Percentiles rank a stretch among this genome's conserved stretches.
phyloP scores from a whole-genome alignment of 331 rosid genomes.

The Erythrophleum ivorense region DNA sequence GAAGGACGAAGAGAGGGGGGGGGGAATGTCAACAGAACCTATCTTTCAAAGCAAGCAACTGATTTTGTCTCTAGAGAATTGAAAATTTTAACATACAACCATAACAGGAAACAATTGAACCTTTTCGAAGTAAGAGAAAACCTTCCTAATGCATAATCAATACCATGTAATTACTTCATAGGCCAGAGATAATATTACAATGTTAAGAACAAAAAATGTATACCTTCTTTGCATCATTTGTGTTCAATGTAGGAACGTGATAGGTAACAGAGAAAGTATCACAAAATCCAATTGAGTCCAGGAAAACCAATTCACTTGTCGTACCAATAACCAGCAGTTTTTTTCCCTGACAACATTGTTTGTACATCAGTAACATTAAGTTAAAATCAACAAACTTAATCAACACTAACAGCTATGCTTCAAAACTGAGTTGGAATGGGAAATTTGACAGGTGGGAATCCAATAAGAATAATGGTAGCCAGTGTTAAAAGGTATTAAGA shows the following conservation, averaged over 20 bases:
- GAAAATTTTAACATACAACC: constrained; percentile 7
- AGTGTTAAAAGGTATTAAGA: neutral
- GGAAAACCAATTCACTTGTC: constrained; percentile 82
- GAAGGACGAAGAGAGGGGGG: neutral
- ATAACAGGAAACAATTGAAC: neutral
- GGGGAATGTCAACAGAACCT: neutral
- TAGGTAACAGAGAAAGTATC: constrained; percentile 79
- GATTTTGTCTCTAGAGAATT: constrained; percentile 19
- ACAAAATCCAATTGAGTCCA: constrained; percentile 79
- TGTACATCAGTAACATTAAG: constrained; percentile 4
- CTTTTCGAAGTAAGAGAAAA: constrained; percentile 3
- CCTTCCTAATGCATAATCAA: constrained; percentile 15
- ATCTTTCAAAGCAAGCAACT: neutral
- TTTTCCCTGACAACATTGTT: constrained; percentile 69
- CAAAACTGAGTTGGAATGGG: constrained; percentile 26
- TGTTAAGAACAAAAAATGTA: constrained; percentile 29
- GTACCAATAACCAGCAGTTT: constrained; percentile 91
- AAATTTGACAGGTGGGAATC: neutral
- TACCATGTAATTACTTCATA: constrained; percentile 8
- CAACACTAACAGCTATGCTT: constrained; percentile 24
- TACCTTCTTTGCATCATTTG: constrained; percentile 83
- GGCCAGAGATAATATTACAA: neutral
- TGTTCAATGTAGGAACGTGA: constrained; percentile 74
- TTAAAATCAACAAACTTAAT: neutral
- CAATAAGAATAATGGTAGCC: neutral